Evolutionary conservation across 331 rosid genomes (phyloP).

Genomic region (Phaseolus coccineus): DNA sequence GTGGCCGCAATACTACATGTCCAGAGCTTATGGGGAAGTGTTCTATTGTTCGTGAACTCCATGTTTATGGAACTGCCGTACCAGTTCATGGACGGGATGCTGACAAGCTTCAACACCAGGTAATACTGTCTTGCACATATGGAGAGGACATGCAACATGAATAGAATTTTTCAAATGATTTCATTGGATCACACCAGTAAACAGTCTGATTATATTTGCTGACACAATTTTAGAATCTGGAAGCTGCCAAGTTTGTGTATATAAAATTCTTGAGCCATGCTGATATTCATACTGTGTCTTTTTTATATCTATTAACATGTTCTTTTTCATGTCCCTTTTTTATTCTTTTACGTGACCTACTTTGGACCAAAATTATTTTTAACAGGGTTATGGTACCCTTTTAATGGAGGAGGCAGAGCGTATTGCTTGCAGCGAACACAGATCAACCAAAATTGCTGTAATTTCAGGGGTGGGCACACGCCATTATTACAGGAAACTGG

Average conservation of each 20-base stretch:
- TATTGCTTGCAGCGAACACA: conserved; percentile 78
- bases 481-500: conserved; percentile 88
- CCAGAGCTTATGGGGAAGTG: conserved; percentile 93
- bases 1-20: conserved; percentile 81
- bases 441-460: conserved; percentile 84
- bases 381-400: conserved; percentile 97
- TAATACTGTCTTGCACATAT: conserved; percentile 48
- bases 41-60: conserved; percentile 96
- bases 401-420: conserved; percentile 97
- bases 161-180: neutral
- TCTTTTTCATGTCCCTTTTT: neutral
- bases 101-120: conserved; percentile 98
- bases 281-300: neutral
- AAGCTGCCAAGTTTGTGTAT: neutral
- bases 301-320: neutral
- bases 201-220: neutral
- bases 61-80: conserved; percentile 99
- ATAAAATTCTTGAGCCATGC: conserved; percentile 26
- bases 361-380: conserved; percentile 20
- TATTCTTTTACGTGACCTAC: conserved; percentile 24
- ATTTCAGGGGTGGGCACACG: conserved; percentile 98
- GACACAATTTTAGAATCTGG: neutral
- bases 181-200: conserved; percentile 1
- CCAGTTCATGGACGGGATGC: conserved; percentile 99
- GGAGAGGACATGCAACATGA: conserved; percentile 2